Evolutionary conservation across 2,329 filamentous ascomycete species (phyloP).

Genomic region (Alternaria solani): DNA sequence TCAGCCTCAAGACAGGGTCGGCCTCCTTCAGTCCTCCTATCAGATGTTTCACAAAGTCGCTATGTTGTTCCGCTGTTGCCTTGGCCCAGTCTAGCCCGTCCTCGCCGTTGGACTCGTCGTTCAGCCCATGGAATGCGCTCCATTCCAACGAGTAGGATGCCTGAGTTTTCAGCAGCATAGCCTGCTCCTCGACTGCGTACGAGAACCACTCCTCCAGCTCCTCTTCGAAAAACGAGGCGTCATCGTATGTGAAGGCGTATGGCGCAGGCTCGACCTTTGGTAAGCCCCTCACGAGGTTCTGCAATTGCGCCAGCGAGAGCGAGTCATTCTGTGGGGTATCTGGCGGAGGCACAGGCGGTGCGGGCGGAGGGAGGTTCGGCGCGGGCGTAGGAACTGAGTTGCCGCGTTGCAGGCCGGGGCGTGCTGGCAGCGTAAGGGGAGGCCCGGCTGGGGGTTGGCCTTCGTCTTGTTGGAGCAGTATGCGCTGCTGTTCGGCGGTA

Average conservation of each 20-base stretch:
- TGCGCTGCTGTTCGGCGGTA: slow-evolving; percentile 46
- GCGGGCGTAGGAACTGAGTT: slow-evolving; percentile 50
- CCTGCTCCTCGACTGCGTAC: slow-evolving; percentile 86
- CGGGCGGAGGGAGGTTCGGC: slow-evolving; percentile 55
- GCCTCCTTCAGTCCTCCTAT: slow-evolving; percentile 43
- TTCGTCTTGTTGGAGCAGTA: slow-evolving; percentile 36
- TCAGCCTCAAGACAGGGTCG: slow-evolving; percentile 43
- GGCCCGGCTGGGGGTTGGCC: slow-evolving; percentile 26
- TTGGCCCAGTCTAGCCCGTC: slow-evolving; percentile 70
- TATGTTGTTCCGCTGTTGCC: slow-evolving; percentile 64
- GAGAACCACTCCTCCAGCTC: slow-evolving; percentile 98
- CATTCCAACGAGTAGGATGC: slow-evolving; percentile 80
- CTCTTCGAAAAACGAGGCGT: slow-evolving; percentile 71
- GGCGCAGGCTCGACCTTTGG: slow-evolving; percentile 54
- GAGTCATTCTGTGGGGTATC: slow-evolving; percentile 52
- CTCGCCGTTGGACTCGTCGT: slow-evolving; percentile 50
- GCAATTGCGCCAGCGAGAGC: slow-evolving; percentile 58
- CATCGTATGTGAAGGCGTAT: slow-evolving; percentile 78
- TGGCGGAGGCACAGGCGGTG: slow-evolving; percentile 44
- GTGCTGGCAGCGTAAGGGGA: slow-evolving; percentile 37
- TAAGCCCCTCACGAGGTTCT: slow-evolving; percentile 54
- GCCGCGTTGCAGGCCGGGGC: slow-evolving; percentile 53
- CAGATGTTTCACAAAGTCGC: slow-evolving; percentile 63
- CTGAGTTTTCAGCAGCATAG: slow-evolving; percentile 77
- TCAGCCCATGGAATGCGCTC: slow-evolving; percentile 54